Evolutionary conservation across 371 early-diverging fungal genomes (phyloP).

Genomic region (Mucor sp.): DNA sequence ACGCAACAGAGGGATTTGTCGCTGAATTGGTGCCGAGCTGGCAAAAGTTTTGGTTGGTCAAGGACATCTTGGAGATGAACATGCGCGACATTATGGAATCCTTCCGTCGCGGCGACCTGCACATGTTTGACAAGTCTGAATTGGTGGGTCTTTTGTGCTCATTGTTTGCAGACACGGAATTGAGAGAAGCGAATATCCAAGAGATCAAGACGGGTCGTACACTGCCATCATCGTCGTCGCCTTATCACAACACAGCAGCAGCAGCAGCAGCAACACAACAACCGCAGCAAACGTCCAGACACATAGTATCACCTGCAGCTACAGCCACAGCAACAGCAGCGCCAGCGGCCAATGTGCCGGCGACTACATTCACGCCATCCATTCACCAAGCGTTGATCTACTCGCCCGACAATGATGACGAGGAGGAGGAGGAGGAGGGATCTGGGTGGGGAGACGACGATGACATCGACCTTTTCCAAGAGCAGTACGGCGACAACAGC

Average conservation of each 20-base stretch:
- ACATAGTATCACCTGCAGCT: background rate
- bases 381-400: constrained; percentile 8
- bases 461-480: constrained; percentile 20
- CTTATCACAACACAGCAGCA: background rate
- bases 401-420: constrained; percentile 12
- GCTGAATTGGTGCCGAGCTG: constrained; percentile 49
- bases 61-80: constrained; percentile 67
- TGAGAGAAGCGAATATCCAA: constrained; percentile 61
- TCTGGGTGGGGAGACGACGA: constrained; percentile 20
- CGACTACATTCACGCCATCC: background rate
- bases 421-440: background rate
- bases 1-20: constrained; percentile 39
- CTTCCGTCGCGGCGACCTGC: constrained; percentile 56
- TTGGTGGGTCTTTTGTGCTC: constrained; percentile 61
- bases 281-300: background rate
- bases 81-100: constrained; percentile 72
- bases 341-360: background rate
- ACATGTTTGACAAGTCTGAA: constrained; percentile 61
- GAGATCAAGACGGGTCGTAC: constrained; percentile 53
- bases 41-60: constrained; percentile 61
- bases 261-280: background rate
- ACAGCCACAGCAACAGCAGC: background rate
- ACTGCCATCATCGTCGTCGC: background rate
- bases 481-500: background rate
- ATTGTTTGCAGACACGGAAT: constrained; percentile 72